Evolutionary conservation across 441 rosid species (phyloP), one percentile per base, ranked within the genome.

Genomic region (Brassica hybrid): DNA sequence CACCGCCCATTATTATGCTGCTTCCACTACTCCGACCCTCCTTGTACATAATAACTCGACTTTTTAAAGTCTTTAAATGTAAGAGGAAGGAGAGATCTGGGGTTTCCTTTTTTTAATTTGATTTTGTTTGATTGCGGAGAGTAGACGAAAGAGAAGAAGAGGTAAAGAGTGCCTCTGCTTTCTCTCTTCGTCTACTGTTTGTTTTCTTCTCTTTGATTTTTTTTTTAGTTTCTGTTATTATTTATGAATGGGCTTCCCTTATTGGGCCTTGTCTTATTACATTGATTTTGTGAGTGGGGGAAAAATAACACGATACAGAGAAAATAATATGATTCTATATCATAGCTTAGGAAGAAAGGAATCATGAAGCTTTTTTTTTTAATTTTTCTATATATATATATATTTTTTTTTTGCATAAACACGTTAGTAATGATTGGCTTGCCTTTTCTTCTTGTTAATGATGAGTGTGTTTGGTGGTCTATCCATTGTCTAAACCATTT

Each of bases 21-120:
- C 79, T 79, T 17, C 86, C 90, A 57, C 85, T 88, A 57, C 85
- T 88, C 56, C 94, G 88, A 59, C 83, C 88, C 64, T 82, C 88
- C 64, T 82, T 85, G 75, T 89, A 87, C 97, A 92, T 90, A 48
- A 65, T 90, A 48, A 65, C 69, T 76, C 43, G 23, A 21, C 23
- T 21, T 21, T 21, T 21, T 21, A 21, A 21, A 21, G 23, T 21
- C 23, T 21, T 21, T 21, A 21, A 21, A 21, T 10, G 45, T 9
- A 38, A 10, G 13, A 10, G 13, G 45, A 10, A 9, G 85, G 83
- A 71, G 84, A 74, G 78, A 82, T 65, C 88, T 79, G 85, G 84
- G 89, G 81, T 66, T 84, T 41, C 8, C 7, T 5, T 61, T 64
- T n/a, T 59, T 32, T 9, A 3, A 11, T 8, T 34, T 5, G 14